These are phyloP conservation scores for Xylaria arbuscula DNA, from an alignment of 2,329 filamentous ascomycete genomes.

Conservation along the genomic window DNA sequence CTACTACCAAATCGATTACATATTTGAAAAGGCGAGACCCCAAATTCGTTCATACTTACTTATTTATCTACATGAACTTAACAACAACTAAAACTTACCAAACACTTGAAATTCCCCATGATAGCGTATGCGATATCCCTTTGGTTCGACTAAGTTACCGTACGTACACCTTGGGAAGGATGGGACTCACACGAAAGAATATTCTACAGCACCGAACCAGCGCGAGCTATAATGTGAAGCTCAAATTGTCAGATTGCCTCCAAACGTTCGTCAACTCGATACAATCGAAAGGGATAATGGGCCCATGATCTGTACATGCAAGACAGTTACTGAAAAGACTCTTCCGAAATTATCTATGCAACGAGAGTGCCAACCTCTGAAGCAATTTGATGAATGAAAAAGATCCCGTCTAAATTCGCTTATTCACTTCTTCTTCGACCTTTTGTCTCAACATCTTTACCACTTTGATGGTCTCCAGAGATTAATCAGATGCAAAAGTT, in stretches of 20 bases:
- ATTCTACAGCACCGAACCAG: neutral
- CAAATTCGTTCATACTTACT: neutral
- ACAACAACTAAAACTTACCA: neutral
- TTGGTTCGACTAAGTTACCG: neutral
- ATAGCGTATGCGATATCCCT: neutral
- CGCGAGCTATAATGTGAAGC: neutral
- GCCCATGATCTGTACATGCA: neutral
- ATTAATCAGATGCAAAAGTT: neutral
- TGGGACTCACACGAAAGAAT: neutral
- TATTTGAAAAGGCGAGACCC: slow-evolving; percentile 27
- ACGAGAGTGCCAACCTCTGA: neutral
- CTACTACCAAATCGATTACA: slow-evolving; percentile 17
- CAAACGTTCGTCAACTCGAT: neutral
- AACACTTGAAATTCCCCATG: neutral
- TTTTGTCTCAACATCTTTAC: neutral
- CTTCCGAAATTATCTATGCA: neutral
- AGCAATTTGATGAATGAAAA: neutral
- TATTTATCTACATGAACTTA: slow-evolving; percentile 9
- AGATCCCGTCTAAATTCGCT: neutral
- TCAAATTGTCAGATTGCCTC: neutral
- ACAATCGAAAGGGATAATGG: neutral
- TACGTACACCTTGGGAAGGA: neutral
- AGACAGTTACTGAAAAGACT: neutral
- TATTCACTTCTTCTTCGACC: neutral
- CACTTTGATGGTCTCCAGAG: neutral